Base-by-base conservation (phyloP, 192 early-diverging fungal genomes). In the Coemansia sp. region DNA sequence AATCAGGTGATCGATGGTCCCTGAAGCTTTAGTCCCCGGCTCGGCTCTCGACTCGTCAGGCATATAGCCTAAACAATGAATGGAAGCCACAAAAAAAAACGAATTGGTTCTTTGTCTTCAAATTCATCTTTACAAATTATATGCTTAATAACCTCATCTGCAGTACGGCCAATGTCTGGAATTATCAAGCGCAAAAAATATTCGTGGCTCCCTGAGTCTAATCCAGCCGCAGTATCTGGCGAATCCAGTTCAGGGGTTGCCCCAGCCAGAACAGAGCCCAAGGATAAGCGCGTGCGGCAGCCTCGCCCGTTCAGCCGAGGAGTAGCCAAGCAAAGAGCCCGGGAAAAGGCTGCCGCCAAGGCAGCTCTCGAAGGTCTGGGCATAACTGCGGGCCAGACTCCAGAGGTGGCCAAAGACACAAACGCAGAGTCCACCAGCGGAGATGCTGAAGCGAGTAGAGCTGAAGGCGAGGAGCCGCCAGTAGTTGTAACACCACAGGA, bases 131-230 rank as follows among this genome's bases (percentile, higher is more conserved):
- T 50, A 19, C n/a, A 50, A 50, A 21, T 19, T 50, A 43, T 43
- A 37, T 37, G 35, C 35, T 37, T 8, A 37, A 16, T n/a, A 46
- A 46, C 43, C 6, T 17, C 43, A 46, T 46, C 43, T 46, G 43
- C 16, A 16, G 13, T 1, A 11, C 49, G 19, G n/a, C 23, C 32
- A 68, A 80, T 80, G 78, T 80, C 78, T 10, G 73, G 69, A 49
- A 65, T 77, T 14, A 23, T 46, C 43, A 73, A 73, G 44, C 77
- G 65, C 80, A 84, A 78, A 78, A 84, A 78, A 21, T 84, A 84
- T 62, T 78, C 81, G 40, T 84, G 81, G 81, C 65, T 84, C 16
- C 81, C 81, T 1, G 81, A 84, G 40, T 64, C 81, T 10, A 75
- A 84, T 60, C 81, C 81, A 16, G 40, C 81, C 2, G 81, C 81